phyloP scores from a whole-genome alignment of 495 filamentous ascomycete species.

The Baudoinia panamericana region DNA sequence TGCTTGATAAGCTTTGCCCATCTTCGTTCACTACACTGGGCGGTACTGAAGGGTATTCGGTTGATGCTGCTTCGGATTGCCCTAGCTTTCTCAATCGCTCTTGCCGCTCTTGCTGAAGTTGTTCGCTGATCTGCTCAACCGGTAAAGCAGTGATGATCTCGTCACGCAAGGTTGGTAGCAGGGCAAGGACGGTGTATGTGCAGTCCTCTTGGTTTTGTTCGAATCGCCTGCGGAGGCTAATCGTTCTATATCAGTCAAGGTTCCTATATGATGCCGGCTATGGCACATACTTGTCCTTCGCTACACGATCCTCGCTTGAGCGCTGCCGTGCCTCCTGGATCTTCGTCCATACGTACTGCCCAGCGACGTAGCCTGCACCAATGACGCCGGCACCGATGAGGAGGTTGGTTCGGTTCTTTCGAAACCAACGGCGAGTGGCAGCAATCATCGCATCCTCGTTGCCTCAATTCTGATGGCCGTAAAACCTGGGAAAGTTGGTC shows the following conservation, averaged over 20 bases:
- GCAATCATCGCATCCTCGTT: conserved; percentile 55
- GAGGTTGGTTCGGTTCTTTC: conserved; percentile 79
- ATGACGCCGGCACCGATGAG: conserved; percentile 75
- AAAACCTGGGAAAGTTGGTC: too few relatives aligned
- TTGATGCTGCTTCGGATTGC: conserved; percentile 37
- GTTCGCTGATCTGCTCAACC: conserved; percentile 76
- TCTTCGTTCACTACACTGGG: conserved; percentile 79
- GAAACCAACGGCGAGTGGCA: conserved; percentile 73
- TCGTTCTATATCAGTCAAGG: background rate
- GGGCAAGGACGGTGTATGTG: conserved; percentile 91
- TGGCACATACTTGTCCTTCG: conserved; percentile 74
- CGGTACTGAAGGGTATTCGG: conserved; percentile 53
- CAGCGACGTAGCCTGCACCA: conserved; percentile 82
- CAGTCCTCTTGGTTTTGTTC: conserved; percentile 98
- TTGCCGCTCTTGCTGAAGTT: conserved; percentile 88
- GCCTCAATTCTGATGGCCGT: too few relatives aligned
- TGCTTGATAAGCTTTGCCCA: conserved; percentile 60
- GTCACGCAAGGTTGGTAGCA: conserved; percentile 79
- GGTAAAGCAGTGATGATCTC: conserved; percentile 78
- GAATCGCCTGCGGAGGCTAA: conserved; percentile 82
- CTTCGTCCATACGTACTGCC: conserved; percentile 82
- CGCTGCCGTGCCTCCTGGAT: conserved; percentile 84
- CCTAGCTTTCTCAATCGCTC: conserved; percentile 47
- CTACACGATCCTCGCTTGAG: conserved; percentile 88
- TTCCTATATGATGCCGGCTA: background rate